phyloP scores from a whole-genome alignment of 2,329 filamentous ascomycete species.

The Cercospora citrullina region DNA sequence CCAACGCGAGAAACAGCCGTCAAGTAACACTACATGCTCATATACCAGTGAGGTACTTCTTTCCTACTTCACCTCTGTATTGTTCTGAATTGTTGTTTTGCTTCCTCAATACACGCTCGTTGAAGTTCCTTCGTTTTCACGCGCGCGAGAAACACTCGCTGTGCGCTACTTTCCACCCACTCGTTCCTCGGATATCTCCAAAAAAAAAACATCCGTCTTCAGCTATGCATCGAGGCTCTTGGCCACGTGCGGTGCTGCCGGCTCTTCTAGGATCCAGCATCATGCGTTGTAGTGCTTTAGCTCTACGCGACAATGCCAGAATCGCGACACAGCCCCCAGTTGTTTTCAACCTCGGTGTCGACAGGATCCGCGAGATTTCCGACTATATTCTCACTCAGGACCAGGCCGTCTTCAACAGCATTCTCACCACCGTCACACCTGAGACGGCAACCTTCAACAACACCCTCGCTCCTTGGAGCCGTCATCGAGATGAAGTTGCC shows the following conservation, averaged over 20 bases:
- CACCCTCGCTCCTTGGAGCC: background rate
- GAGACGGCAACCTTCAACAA: background rate
- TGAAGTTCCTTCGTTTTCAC: background rate
- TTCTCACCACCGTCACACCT: background rate
- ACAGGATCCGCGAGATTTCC: background rate
- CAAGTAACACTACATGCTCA: background rate
- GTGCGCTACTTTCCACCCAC: background rate
- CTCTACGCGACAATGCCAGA: background rate
- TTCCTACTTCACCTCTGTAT: background rate
- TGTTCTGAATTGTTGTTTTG: background rate
- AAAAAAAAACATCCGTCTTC: background rate
- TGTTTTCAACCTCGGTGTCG: background rate
- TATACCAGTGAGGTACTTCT: background rate
- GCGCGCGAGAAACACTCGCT: slow-evolving; percentile 1
- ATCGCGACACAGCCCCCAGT: background rate
- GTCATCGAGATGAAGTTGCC: background rate
- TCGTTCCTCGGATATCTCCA: background rate
- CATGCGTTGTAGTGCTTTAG: background rate
- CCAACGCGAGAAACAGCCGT: background rate
- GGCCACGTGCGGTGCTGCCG: background rate
- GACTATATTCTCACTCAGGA: background rate
- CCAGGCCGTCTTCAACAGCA: background rate
- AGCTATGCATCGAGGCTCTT: background rate
- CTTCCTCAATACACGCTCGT: background rate
- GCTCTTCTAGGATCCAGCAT: background rate